Base-by-base conservation (phyloP, 768 basidiomycete genomes). In the Paxillus ammoniavirescens region DNA sequence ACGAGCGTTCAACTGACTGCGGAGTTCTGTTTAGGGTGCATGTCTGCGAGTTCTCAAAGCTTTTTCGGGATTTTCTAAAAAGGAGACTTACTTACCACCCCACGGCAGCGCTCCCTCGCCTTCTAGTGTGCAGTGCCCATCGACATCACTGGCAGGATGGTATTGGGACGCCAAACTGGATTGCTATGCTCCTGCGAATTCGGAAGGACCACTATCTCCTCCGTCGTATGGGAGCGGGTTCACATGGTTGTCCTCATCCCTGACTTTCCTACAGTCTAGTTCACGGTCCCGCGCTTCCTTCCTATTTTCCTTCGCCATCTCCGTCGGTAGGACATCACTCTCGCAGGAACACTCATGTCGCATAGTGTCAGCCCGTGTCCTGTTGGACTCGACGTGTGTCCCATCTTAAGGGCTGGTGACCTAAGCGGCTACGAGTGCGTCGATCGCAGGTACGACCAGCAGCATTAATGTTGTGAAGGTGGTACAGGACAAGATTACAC, bases 401-500 rank as follows among this genome's bases (percentile, higher is more conserved):
- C 82, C 15, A 73, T 86, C 55, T 50, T 69, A 18, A 76, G 73
- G 23, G 58, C 73, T 35, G 67, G 63, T 5, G 66, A 66, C 18
- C 59, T 61, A 41, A 75, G 68, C 31, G 80, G 82, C 51, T 82
- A 75, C 59, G 84, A 87, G 62, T 87, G 84, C 63, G 61, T 91
- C 48, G 86, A 92, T 69, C 78, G 78, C 30, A 59, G 69, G 15
- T 72, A 72, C 42, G 87, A 91, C 54, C 77, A 91, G 43, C 76
- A 82, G 54, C 83, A 84, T 13, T n/a, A n/a, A n/a, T n/a, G n/a
- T n/a, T 92, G 90, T 69, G 90, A 89, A 57, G 90, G 76, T 80
- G 15, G 82, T 17, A 63, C 72, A 41, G 90, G 90, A 23, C 72
- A 82, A 66, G 86, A 93, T 67, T 93, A 89, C 69, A 83, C 83